Evolutionary conservation across 2,329 filamentous ascomycete species (phyloP).

Genomic region (Arthrobotrys sinensis): DNA sequence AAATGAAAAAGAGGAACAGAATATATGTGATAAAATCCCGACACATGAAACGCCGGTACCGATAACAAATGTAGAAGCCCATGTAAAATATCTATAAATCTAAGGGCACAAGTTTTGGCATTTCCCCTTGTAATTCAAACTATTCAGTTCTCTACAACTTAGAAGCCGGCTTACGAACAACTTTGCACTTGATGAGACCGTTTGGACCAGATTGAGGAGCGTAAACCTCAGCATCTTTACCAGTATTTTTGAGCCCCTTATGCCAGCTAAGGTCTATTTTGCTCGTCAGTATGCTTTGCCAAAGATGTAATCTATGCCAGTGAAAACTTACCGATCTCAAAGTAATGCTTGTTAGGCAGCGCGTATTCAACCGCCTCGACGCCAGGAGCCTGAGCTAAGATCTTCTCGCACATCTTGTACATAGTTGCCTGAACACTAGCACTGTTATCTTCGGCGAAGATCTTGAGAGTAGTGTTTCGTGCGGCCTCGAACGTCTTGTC

Average conservation of each 20-base stretch:
- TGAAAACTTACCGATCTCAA: slow-evolving; percentile 83
- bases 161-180: slow-evolving; percentile 74
- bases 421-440: slow-evolving; percentile 97
- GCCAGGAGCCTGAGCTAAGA: slow-evolving; percentile 81
- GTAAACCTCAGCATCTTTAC: slow-evolving; percentile 94
- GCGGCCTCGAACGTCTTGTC: slow-evolving; percentile 83
- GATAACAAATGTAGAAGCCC: background rate
- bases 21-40: background rate
- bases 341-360: slow-evolving; percentile 98
- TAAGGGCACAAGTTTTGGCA: background rate
- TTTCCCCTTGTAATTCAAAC: background rate
- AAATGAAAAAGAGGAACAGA: background rate
- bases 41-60: slow-evolving; percentile 15
- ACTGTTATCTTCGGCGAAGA: slow-evolving; percentile 90
- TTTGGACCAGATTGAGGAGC: slow-evolving; percentile 94
- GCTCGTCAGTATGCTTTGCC: slow-evolving; percentile 52
- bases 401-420: slow-evolving; percentile 97
- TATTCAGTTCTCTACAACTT: slow-evolving; percentile 66
- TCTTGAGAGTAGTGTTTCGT: slow-evolving; percentile 88
- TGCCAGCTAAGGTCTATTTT: slow-evolving; percentile 90
- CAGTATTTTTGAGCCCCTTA: slow-evolving; percentile 94
- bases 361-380: slow-evolving; percentile 83
- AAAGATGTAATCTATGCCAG: background rate
- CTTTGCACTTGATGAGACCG: slow-evolving; percentile 94
- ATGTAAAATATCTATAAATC: background rate